These are phyloP conservation scores for Biscogniauxia sp. DNA, from an alignment of 2,329 filamentous ascomycete species.

Conservation along the genomic window DNA sequence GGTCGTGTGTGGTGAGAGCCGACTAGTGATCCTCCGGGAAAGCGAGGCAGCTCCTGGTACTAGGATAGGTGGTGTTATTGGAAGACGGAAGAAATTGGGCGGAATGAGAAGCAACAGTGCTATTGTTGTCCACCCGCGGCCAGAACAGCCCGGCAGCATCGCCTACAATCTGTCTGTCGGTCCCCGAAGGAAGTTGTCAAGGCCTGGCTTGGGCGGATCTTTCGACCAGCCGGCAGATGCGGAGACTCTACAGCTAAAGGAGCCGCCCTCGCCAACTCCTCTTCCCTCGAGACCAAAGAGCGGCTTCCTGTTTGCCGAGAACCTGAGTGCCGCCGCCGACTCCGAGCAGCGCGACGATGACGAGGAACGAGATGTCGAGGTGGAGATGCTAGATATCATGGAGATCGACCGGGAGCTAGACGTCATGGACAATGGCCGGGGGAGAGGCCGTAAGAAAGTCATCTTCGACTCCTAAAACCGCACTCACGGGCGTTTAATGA, in stretches of 20 bases:
- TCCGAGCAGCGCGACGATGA: slow-evolving; percentile 41
- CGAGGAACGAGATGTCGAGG: slow-evolving; percentile 51
- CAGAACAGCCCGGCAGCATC: slow-evolving; percentile 39
- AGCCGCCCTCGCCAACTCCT: slow-evolving; percentile 23
- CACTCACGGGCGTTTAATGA: slow-evolving; percentile 5
- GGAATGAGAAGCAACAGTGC: slow-evolving; percentile 43
- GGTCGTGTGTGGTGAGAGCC: slow-evolving; percentile 53
- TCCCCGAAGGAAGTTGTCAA: slow-evolving; percentile 27
- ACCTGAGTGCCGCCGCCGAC: slow-evolving; percentile 53
- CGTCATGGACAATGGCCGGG: slow-evolving; percentile 50
- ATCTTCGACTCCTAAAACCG: slow-evolving; percentile 46
- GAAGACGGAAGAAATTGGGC: slow-evolving; percentile 27
- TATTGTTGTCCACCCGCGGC: slow-evolving; percentile 54
- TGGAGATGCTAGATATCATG: slow-evolving; percentile 63
- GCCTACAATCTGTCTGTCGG: slow-evolving; percentile 47
- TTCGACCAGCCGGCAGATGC: slow-evolving; percentile 23
- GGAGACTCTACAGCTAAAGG: slow-evolving; percentile 25
- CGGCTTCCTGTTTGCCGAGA: slow-evolving; percentile 51
- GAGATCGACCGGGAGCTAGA: slow-evolving; percentile 62
- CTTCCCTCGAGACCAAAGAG: slow-evolving; percentile 28
- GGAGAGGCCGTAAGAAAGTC: slow-evolving; percentile 49
- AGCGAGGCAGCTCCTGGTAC: slow-evolving; percentile 47
- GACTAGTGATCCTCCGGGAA: slow-evolving; percentile 54
- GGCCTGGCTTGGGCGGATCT: slow-evolving; percentile 3
- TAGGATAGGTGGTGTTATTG: slow-evolving; percentile 40